A percentile compares a stretch with the other conserved stretches of the same genome.
These are phyloP conservation scores for Termitomyces sp. DNA, from an alignment of 768 basidiomycete species.

Conservation along the genomic window DNA sequence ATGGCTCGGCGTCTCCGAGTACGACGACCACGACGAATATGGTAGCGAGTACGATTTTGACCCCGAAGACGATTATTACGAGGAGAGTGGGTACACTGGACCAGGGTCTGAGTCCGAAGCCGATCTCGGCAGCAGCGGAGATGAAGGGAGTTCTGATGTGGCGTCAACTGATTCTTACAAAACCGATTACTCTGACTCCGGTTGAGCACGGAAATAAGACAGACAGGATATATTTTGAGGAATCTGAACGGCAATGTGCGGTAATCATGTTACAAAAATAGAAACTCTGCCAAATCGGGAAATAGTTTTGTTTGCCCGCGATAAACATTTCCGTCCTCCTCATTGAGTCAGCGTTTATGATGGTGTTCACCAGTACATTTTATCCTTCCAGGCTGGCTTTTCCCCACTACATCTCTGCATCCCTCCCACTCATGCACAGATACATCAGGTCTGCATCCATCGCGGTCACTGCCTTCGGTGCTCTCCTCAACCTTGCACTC, in stretches of 20 bases:
- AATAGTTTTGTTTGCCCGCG: constrained; percentile 1
- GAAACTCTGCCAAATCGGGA: not conserved
- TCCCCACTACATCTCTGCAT: not conserved
- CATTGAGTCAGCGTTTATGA: constrained; percentile 17
- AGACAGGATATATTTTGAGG: too few species aligned
- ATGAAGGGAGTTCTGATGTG: constrained; percentile 1
- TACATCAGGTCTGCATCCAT: constrained; percentile 27
- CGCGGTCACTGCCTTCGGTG: constrained; percentile 24
- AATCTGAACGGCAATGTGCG: not conserved
- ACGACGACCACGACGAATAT: not conserved
- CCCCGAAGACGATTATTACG: constrained; percentile 1
- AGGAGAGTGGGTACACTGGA: constrained; percentile 5
- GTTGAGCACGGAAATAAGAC: not conserved
- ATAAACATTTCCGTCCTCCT: not conserved
- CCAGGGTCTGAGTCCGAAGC: not conserved
- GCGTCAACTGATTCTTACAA: constrained; percentile 1
- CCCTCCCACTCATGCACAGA: constrained; percentile 12
- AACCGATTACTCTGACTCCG: constrained; percentile 4
- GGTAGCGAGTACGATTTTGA: not conserved
- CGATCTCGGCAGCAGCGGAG: constrained; percentile 1
- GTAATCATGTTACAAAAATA: not conserved
- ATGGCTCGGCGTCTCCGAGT: not conserved
- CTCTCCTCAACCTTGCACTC: constrained; percentile 30
- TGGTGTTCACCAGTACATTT: constrained; percentile 15
- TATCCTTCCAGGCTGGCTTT: constrained; percentile 11